These are phyloP conservation scores for Cyclaneusma minus DNA, from an alignment of 2,329 filamentous ascomycete species.

Conservation along the genomic window DNA sequence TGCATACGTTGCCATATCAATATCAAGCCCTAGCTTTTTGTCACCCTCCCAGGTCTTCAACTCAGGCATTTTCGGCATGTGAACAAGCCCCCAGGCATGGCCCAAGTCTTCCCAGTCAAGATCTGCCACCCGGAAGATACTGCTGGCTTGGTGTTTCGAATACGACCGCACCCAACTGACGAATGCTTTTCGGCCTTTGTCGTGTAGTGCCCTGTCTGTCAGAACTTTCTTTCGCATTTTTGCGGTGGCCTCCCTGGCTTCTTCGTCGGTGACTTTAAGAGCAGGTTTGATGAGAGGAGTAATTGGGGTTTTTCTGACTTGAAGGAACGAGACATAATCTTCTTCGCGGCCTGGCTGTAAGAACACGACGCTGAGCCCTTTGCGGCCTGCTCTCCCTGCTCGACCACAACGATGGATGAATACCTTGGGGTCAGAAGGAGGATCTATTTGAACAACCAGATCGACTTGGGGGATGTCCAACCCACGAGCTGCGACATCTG, in stretches of 20 bases:
- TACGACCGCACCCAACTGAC: slow-evolving; percentile 90
- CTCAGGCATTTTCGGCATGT: slow-evolving; percentile 89
- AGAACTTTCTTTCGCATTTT: slow-evolving; percentile 44
- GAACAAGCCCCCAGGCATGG: slow-evolving; percentile 71
- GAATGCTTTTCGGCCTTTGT: slow-evolving; percentile 82
- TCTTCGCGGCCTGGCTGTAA: slow-evolving; percentile 75
- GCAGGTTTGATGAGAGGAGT: slow-evolving; percentile 39
- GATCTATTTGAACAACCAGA: slow-evolving; percentile 78
- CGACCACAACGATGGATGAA: slow-evolving; percentile 90
- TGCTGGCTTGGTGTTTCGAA: slow-evolving; percentile 76
- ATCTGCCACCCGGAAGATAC: slow-evolving; percentile 73
- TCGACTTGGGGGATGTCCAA: slow-evolving; percentile 88
- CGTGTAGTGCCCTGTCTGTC: slow-evolving; percentile 41
- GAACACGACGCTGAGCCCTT: slow-evolving; percentile 73
- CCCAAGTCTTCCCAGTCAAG: slow-evolving; percentile 76
- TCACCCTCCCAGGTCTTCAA: slow-evolving; percentile 59
- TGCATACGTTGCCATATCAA: slow-evolving; percentile 52
- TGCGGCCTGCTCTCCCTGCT: slow-evolving; percentile 75
- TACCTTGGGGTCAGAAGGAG: slow-evolving; percentile 75
- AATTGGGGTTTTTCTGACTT: slow-evolving; percentile 77
- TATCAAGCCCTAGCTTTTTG: slow-evolving; percentile 40
- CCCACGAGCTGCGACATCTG: slow-evolving; percentile 79
- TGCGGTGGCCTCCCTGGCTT: slow-evolving; percentile 40
- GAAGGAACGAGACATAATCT: slow-evolving; percentile 77
- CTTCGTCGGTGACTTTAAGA: slow-evolving; percentile 40